These are phyloP conservation scores for Fonsecaea pedrosoi DNA, from an alignment of 2,329 filamentous ascomycete genomes.

Conservation along the genomic window DNA sequence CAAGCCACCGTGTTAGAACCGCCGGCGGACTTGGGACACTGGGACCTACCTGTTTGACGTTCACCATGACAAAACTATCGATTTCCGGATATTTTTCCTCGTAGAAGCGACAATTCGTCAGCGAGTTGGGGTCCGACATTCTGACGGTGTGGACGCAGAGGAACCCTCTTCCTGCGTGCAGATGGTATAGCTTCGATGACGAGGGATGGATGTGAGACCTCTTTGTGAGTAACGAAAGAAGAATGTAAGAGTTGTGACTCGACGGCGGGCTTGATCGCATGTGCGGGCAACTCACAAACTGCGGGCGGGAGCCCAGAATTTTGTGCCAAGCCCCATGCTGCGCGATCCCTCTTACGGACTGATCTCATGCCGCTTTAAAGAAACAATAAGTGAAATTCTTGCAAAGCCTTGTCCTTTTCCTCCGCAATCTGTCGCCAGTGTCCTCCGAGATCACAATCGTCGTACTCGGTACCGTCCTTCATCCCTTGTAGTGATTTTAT, in stretches of 20 bases:
- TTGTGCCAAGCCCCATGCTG: conserved; percentile 4
- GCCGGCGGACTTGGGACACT: background rate
- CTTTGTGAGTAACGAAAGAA: background rate
- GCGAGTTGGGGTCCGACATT: conserved; percentile 62
- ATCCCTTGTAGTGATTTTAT: too few relatives aligned
- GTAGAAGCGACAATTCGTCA: conserved; percentile 96
- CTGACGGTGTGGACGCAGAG: conserved; percentile 18
- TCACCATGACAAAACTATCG: conserved; percentile 99
- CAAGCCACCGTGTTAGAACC: conserved; percentile 18
- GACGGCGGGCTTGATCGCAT: conserved; percentile 16
- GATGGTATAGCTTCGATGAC: background rate
- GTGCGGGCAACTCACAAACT: conserved; percentile 10
- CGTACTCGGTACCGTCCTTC: too few relatives aligned
- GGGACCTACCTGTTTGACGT: conserved; percentile 84
- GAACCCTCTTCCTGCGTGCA: background rate
- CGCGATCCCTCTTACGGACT: too few relatives aligned
- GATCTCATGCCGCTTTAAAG: too few relatives aligned
- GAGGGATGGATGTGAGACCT: background rate
- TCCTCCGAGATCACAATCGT: too few relatives aligned
- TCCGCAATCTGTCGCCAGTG: too few relatives aligned
- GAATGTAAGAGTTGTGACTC: conserved; percentile 15
- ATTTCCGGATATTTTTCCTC: conserved; percentile 98
- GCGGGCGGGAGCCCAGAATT: conserved; percentile 15
- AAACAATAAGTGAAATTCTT: too few relatives aligned
- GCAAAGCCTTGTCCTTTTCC: too few relatives aligned